Conservation (phyloP, 768 basidiomycete species). For the Boletus subcaerulescens region DNA sequence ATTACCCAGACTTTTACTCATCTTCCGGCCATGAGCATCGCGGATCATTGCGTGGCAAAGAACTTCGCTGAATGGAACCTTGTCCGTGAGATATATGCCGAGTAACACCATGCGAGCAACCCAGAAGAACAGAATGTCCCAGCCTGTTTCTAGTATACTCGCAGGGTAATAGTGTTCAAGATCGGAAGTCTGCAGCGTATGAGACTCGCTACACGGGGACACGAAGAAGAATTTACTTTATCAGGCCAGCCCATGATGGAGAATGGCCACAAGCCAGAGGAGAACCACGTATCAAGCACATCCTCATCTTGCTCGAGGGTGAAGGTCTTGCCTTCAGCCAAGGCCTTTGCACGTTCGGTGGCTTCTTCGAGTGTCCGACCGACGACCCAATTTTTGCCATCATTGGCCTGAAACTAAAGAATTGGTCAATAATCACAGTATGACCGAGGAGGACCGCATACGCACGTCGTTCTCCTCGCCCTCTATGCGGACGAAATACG, state of each 20-base stretch:
- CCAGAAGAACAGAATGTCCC: constrained; percentile 99
- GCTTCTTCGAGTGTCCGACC: constrained; percentile 80
- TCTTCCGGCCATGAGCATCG: constrained; percentile 97
- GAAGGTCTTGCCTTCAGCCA: constrained; percentile 68
- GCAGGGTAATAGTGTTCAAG: constrained; percentile 82
- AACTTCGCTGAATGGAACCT: constrained; percentile 94
- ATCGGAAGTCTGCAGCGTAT: constrained; percentile 63
- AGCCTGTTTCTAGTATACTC: constrained; percentile 92
- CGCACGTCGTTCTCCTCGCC: constrained; percentile 67
- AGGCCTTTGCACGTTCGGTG: constrained; percentile 61
- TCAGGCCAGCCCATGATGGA: constrained; percentile 98
- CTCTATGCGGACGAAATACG: constrained; percentile 86
- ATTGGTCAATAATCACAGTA: neutral
- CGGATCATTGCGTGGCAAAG: constrained; percentile 99
- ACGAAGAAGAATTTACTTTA: constrained; percentile 47
- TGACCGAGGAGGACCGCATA: neutral
- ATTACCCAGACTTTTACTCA: constrained; percentile 97
- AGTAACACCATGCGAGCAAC: constrained; percentile 98
- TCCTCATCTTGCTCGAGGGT: constrained; percentile 91
- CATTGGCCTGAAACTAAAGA: constrained; percentile 43
- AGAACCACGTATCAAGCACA: constrained; percentile 99
- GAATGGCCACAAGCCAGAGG: constrained; percentile 95
- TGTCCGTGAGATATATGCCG: constrained; percentile 81
- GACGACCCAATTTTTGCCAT: constrained; percentile 88
- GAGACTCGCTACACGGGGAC: neutral